Conservation (phyloP, 805 yeast genomes). For the Lipomyces yamadae region DNA sequence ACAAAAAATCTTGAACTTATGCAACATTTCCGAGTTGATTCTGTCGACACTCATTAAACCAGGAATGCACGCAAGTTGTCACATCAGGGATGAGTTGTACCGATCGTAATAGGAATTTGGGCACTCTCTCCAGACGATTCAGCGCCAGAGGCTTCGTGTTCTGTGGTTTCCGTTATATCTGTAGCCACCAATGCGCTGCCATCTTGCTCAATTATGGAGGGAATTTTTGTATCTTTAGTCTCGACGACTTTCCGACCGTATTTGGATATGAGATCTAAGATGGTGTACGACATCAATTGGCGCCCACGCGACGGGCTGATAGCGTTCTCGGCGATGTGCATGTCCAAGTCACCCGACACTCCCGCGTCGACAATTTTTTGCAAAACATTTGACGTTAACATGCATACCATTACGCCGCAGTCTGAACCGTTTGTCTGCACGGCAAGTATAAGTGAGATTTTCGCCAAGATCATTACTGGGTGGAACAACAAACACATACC, state of each 20-base stretch:
- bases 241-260: constrained; percentile 27
- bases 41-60: neutral
- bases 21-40: neutral
- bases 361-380: constrained; percentile 23
- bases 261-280: constrained; percentile 28
- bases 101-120: neutral
- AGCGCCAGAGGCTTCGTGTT: neutral
- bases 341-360: constrained; percentile 10
- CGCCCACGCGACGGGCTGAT: constrained; percentile 27
- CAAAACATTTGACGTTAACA: constrained; percentile 32
- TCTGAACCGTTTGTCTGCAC: constrained; percentile 35
- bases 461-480: neutral
- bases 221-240: constrained; percentile 10
- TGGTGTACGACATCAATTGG: constrained; percentile 30
- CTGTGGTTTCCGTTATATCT: neutral
- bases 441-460: neutral
- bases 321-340: constrained; percentile 2
- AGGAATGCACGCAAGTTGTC: neutral
- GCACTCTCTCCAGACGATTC: neutral
- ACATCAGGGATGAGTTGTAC: neutral
- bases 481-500: neutral
- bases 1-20: neutral
- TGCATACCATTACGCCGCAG: constrained; percentile 40
- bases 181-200: neutral
- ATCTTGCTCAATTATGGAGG: neutral